Conservation (phyloP, 768 basidiomycete species). For the Pulveroboletus ravenelii region DNA sequence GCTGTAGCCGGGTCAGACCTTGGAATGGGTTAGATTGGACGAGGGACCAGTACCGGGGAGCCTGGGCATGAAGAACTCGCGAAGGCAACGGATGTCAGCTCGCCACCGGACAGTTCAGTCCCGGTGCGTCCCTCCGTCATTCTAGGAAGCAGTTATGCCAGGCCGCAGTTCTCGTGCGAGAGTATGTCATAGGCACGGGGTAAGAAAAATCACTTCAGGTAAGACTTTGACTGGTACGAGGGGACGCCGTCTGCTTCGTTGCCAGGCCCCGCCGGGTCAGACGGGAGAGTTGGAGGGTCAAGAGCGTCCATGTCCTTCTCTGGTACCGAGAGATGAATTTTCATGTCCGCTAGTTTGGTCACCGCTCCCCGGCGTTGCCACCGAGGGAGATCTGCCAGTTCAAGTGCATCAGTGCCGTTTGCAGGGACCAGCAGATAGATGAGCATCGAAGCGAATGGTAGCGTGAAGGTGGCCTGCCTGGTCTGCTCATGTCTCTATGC, state of each 20-base stretch:
- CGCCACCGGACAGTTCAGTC: conserved; percentile 11
- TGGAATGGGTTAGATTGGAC: background rate
- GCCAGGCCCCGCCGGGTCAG: conserved; percentile 3
- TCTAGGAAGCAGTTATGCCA: conserved; percentile 8
- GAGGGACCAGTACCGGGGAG: conserved; percentile 7
- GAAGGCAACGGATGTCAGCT: conserved; percentile 8
- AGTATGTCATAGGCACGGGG: conserved; percentile 6
- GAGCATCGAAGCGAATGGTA: background rate
- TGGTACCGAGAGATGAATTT: background rate
- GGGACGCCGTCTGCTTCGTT: conserved; percentile 4
- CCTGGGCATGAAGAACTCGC: conserved; percentile 10
- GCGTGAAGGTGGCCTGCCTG: background rate
- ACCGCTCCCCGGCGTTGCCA: conserved; percentile 1
- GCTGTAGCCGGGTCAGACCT: background rate
- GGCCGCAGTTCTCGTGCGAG: conserved; percentile 8
- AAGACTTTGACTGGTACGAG: conserved; percentile 7
- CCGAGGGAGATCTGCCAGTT: conserved; percentile 1
- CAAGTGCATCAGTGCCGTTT: background rate
- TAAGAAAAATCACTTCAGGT: background rate
- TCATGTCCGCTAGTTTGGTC: background rate
- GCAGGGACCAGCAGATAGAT: background rate
- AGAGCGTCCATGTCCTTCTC: conserved; percentile 2
- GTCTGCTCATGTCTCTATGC: background rate
- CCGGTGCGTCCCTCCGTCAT: conserved; percentile 4
- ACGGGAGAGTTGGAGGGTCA: background rate